These are phyloP conservation scores for Acephala macrosclerotiorum DNA, from an alignment of 2,329 filamentous ascomycete genomes.

Conservation along the genomic window DNA sequence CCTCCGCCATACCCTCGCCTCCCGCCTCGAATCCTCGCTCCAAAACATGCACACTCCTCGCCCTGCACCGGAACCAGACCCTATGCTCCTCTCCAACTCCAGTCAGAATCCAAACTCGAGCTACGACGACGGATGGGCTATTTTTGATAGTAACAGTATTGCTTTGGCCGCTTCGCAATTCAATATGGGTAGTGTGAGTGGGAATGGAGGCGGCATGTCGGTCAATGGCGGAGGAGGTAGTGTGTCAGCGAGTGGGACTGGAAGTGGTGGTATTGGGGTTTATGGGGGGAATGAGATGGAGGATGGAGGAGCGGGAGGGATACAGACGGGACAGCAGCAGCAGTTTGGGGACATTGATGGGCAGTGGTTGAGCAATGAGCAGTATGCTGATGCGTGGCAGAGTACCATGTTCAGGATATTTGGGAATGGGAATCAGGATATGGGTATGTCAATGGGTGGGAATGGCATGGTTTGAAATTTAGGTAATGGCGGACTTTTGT, in stretches of 20 bases:
- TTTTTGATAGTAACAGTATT: constrained; percentile 1
- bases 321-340: background rate
- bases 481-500: background rate
- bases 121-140: constrained; percentile 3
- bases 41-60: constrained; percentile 36
- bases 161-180: background rate
- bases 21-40: constrained; percentile 33
- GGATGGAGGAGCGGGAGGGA: too few relatives aligned
- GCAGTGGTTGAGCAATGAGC: constrained; percentile 18
- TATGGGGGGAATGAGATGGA: background rate
- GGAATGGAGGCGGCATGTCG: background rate
- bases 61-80: constrained; percentile 23
- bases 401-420: constrained; percentile 26
- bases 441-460: background rate
- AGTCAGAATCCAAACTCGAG: background rate
- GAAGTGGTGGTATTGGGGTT: too few relatives aligned
- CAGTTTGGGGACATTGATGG: constrained; percentile 13
- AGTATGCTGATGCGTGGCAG: constrained; percentile 30
- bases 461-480: background rate
- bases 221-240: constrained; percentile 3
- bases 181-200: background rate
- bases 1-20: constrained; percentile 34
- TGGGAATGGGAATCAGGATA: constrained; percentile 19
- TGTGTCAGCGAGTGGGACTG: too few relatives aligned
- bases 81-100: background rate